Conservation (phyloP, 768 basidiomycete species). For the Pisolithus tinctorius region DNA sequence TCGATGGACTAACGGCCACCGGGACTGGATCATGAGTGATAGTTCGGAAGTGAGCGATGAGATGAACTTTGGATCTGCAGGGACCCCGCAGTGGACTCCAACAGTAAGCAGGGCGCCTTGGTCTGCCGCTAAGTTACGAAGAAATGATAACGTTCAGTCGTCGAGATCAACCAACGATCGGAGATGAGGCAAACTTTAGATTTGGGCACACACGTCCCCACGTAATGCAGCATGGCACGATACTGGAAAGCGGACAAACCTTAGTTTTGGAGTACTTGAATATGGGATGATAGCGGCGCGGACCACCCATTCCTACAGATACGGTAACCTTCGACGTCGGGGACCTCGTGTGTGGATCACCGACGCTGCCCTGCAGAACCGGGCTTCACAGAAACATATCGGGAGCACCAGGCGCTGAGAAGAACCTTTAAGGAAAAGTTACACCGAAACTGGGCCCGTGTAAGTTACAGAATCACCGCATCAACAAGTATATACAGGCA, state of each 20-base stretch:
- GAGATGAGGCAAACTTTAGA: constrained; percentile 29
- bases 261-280: background rate
- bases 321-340: constrained; percentile 3
- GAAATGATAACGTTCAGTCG: constrained; percentile 26
- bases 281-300: background rate
- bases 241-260: background rate
- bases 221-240: background rate
- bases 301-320: background rate
- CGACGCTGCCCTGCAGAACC: constrained; percentile 9
- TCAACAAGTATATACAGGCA: constrained; percentile 27
- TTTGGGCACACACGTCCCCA: constrained; percentile 8
- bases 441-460: constrained; percentile 22
- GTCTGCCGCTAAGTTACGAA: constrained; percentile 2
- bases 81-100: background rate
- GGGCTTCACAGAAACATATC: constrained; percentile 9
- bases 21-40: too few relatives aligned
- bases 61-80: constrained; percentile 25
- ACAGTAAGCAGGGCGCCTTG: constrained; percentile 10
- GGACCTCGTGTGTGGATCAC: constrained; percentile 22
- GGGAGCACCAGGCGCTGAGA: constrained; percentile 20
- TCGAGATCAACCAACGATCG: constrained; percentile 17
- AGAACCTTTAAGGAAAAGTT: constrained; percentile 22
- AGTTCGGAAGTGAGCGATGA: background rate
- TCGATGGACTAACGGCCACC: background rate
- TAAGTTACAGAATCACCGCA: constrained; percentile 6